Percentiles rank a stretch among this genome's conserved stretches.
Conservation (phyloP, 2,329 filamentous ascomycete genomes). For the Diaporthe eres region DNA sequence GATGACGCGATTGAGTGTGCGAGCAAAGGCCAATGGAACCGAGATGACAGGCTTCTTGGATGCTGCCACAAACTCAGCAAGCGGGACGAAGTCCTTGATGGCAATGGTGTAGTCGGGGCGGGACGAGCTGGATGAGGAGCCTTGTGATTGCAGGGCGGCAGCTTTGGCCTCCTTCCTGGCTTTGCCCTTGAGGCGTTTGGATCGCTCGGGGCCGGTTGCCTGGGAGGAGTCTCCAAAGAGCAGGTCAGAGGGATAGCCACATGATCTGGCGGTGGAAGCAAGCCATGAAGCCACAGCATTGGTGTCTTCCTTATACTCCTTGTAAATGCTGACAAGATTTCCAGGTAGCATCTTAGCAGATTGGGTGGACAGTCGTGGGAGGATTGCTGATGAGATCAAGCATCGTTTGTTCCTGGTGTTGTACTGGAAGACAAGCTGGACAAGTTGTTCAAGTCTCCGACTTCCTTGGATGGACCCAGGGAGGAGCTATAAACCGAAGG, state of each 20-base stretch:
- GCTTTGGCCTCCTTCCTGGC: constrained; percentile 46
- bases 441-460: too few species aligned
- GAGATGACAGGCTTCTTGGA: constrained; percentile 45
- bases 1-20: constrained; percentile 56
- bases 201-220: not conserved
- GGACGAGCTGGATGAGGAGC: not conserved
- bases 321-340: constrained; percentile 49
- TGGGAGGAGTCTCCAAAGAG: constrained; percentile 32
- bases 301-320: constrained; percentile 58
- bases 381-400: too few species aligned
- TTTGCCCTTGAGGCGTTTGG: constrained; percentile 48
- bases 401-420: too few species aligned
- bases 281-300: constrained; percentile 58
- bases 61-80: constrained; percentile 55
- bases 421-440: too few species aligned
- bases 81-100: constrained; percentile 54
- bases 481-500: too few species aligned
- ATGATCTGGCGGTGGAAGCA: constrained; percentile 54
- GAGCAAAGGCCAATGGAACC: constrained; percentile 50
- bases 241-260: constrained; percentile 50
- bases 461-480: too few species aligned
- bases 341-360: not conserved
- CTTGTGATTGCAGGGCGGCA: not conserved
- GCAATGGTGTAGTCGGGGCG: constrained; percentile 52
- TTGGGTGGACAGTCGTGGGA: not conserved